phyloP scores from a whole-genome alignment of 768 basidiomycete species.

The Suillus cothurnatus region DNA sequence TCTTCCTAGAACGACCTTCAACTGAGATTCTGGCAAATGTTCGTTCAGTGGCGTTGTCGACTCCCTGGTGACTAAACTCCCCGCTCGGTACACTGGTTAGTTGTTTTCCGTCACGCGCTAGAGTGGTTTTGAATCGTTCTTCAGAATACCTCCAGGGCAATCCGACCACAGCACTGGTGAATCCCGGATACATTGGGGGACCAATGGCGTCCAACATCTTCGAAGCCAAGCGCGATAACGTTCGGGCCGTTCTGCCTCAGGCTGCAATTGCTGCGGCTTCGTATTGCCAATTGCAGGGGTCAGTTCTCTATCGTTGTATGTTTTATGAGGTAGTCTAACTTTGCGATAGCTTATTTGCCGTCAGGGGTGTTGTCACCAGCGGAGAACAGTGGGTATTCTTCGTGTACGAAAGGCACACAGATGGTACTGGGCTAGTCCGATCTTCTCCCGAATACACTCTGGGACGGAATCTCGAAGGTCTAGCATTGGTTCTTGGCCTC shows the following conservation, averaged over 20 bases:
- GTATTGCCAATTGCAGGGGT: constrained; percentile 6
- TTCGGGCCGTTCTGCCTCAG: constrained; percentile 18
- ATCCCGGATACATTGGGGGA: neutral
- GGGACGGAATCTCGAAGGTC: neutral
- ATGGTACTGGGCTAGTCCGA: too few relatives aligned
- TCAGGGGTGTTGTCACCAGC: neutral
- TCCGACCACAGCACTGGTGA: constrained; percentile 10
- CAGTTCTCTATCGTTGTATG: neutral
- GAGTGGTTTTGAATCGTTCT: constrained; percentile 6
- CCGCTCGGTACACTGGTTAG: constrained; percentile 12
- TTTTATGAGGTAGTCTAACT: neutral
- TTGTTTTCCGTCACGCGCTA: neutral
- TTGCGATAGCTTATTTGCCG: neutral
- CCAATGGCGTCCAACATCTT: constrained; percentile 18
- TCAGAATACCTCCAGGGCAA: constrained; percentile 16
- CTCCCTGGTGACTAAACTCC: constrained; percentile 14
- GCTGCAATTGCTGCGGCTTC: constrained; percentile 20
- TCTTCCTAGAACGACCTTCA: constrained; percentile 20
- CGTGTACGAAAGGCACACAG: neutral
- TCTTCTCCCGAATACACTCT: neutral
- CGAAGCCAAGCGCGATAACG: constrained; percentile 22
- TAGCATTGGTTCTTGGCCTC: neutral
- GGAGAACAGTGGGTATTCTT: neutral
- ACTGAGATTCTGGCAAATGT: constrained; percentile 12
- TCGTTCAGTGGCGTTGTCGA: constrained; percentile 22